Base-by-base conservation (phyloP, 176 grass and related monocot species). In the Aegilops speltoides region DNA sequence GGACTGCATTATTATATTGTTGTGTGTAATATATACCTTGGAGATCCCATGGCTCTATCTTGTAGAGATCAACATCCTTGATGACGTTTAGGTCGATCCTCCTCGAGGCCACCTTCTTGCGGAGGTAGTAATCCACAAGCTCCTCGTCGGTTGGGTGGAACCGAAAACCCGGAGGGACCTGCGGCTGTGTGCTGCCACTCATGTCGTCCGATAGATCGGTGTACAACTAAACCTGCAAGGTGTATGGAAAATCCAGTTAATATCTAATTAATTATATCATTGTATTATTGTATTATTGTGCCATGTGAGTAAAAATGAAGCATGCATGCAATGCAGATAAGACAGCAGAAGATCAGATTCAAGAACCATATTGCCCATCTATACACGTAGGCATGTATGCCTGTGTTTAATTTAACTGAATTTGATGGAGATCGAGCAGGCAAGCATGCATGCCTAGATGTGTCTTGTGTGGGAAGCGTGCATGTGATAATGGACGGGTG, bases 41-140 rank as follows among this genome's bases (percentile, higher is more conserved):
- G 64, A 98, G 95, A 86, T 98, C 95, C 95, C 95, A 98, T 70
- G 95, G 95, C 88, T 98, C 95, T 28, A 98, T 98, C 85, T 93
- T 98, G 83, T 98, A 98, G 64, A 98, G 86, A 91, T 98, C 95
- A 7, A 98, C 83, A 28, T 95, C 95, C 81, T 95, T 98, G 32
- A 98, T 98, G 85, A 98, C 95, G 23, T 98, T 95, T n/a, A 98
- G 83, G 54, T 95, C 95, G 19, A 95, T 95, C 88, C 82, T 95
- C 79, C 88, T 93, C 0, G 93, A 85, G n/a, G 91, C 93, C 71
- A 98, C 91, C 83, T 98, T 98, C 76, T 98, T 95, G 54, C 93
- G 91, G 20, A 98, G 89, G 81, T 98, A 98, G 85, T 98, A 98
- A 43, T 95, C 93, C 40, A 98, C 96, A 0, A 98, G 91, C 83